Percentiles rank a stretch among this genome's conserved stretches.
Evolutionary conservation across 2,329 filamentous ascomycete species (phyloP).

Genomic region (Colletotrichum sublineola): DNA sequence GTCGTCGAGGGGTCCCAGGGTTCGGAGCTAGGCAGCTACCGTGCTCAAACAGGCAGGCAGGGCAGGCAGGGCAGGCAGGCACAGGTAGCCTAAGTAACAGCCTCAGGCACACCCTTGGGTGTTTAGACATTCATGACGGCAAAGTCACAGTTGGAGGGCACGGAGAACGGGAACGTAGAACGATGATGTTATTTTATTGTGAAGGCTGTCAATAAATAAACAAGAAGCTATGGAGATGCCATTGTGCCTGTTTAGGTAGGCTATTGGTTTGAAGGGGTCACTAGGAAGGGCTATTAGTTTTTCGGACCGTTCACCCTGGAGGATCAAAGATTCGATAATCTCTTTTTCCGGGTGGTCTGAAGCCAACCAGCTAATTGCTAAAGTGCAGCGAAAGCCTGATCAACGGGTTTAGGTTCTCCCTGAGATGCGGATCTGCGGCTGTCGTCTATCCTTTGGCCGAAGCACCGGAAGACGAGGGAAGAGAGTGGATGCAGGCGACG

Average conservation of each 20-base stretch:
- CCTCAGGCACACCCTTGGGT: slow-evolving; percentile 27
- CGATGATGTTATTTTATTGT: slow-evolving; percentile 3
- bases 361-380: not conserved
- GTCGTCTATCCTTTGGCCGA: not conserved
- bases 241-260: not conserved
- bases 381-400: not conserved
- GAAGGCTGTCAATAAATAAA: slow-evolving; percentile 20
- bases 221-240: slow-evolving; percentile 15
- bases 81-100: slow-evolving; percentile 11
- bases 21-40: slow-evolving; percentile 32
- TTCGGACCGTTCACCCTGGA: not conserved
- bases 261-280: slow-evolving; percentile 7
- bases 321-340: not conserved
- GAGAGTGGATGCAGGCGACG: not conserved
- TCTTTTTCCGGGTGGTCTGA: not conserved
- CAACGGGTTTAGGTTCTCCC: slow-evolving; percentile 6
- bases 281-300: not conserved
- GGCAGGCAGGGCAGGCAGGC: slow-evolving; percentile 12
- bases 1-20: slow-evolving; percentile 15
- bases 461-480: slow-evolving; percentile 1
- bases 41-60: slow-evolving; percentile 29
- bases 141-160: slow-evolving; percentile 3
- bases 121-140: slow-evolving; percentile 1
- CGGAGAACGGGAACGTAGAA: slow-evolving; percentile 20
- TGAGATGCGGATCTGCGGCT: slow-evolving; percentile 12